These are phyloP conservation scores for Euphrasia confusa DNA, from an alignment of 257 asterid species.

Conservation along the genomic window DNA sequence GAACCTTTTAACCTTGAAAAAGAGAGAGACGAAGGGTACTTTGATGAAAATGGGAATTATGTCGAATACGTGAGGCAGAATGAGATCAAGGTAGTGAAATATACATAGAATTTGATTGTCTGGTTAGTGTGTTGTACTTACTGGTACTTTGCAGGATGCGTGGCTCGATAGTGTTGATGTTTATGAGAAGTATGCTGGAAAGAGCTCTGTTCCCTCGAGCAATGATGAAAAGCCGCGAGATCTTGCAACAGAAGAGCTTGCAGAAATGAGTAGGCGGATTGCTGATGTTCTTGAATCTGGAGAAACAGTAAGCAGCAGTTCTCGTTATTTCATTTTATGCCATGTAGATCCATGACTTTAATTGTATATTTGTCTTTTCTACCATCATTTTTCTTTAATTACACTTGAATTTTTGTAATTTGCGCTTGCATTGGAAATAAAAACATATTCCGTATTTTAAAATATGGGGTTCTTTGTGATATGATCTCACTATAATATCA, in stretches of 20 bases:
- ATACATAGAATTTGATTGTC: slow-evolving; percentile 12
- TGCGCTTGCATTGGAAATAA: neutral
- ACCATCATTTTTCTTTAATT: neutral
- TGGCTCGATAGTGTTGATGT: slow-evolving; percentile 92
- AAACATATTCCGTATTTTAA: neutral
- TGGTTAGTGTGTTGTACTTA: slow-evolving; percentile 23
- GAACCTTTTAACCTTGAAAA: slow-evolving; percentile 82
- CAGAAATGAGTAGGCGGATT: slow-evolving; percentile 80
- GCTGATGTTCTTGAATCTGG: slow-evolving; percentile 85
- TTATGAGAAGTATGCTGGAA: slow-evolving; percentile 32
- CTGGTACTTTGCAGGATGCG: slow-evolving; percentile 66
- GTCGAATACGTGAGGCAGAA: slow-evolving; percentile 63
- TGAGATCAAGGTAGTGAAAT: slow-evolving; percentile 61
- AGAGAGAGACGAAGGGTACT: slow-evolving; percentile 97
- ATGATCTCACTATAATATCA: slow-evolving; percentile 1
- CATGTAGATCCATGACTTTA: neutral
- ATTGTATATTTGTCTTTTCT: slow-evolving; percentile 3
- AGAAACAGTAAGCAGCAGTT: slow-evolving; percentile 57
- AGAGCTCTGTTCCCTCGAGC: slow-evolving; percentile 28
- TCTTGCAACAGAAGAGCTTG: slow-evolving; percentile 67
- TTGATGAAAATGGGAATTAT: slow-evolving; percentile 84
- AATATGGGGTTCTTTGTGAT: neutral
- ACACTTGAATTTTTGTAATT: slow-evolving; percentile 5
- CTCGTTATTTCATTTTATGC: neutral
- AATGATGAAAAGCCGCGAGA: slow-evolving; percentile 54